phyloP scores from a whole-genome alignment of 2,329 filamentous ascomycete genomes.

The Colletotrichum acutatum region DNA sequence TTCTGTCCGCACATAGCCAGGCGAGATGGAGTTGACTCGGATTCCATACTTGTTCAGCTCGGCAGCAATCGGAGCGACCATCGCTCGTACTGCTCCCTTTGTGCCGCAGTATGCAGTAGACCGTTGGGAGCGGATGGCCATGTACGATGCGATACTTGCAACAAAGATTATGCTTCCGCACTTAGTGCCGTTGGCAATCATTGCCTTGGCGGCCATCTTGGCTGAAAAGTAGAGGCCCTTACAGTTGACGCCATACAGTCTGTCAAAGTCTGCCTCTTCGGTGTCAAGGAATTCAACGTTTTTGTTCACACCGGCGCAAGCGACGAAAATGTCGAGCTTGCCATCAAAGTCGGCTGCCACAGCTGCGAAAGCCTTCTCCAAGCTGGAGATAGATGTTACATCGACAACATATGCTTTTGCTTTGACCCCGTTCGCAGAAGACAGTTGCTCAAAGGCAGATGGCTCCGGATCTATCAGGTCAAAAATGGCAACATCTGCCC shows the following conservation, averaged over 20 bases:
- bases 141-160: conserved; percentile 63
- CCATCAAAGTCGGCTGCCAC: conserved; percentile 41
- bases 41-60: conserved; percentile 29
- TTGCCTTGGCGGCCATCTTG: conserved; percentile 59
- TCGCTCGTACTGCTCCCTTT: conserved; percentile 33
- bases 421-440: background rate
- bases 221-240: conserved; percentile 51
- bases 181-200: conserved; percentile 61
- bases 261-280: conserved; percentile 21
- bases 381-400: conserved; percentile 9
- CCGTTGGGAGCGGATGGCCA: conserved; percentile 60
- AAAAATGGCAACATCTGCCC: conserved; percentile 26
- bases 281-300: conserved; percentile 28
- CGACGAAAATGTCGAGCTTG: conserved; percentile 48
- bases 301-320: conserved; percentile 47
- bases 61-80: conserved; percentile 31
- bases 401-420: conserved; percentile 16
- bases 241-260: conserved; percentile 19
- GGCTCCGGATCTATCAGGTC: conserved; percentile 27
- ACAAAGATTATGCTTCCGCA: conserved; percentile 64
- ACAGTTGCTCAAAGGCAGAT: background rate
- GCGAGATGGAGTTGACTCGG: conserved; percentile 32
- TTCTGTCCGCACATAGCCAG: conserved; percentile 34
- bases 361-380: conserved; percentile 5
- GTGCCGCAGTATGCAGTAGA: conserved; percentile 45